These are phyloP conservation scores for Marchantia polymorpha DNA, from an alignment of 225 moss, liverwort and hornwort genomes.

Conservation along the genomic window DNA sequence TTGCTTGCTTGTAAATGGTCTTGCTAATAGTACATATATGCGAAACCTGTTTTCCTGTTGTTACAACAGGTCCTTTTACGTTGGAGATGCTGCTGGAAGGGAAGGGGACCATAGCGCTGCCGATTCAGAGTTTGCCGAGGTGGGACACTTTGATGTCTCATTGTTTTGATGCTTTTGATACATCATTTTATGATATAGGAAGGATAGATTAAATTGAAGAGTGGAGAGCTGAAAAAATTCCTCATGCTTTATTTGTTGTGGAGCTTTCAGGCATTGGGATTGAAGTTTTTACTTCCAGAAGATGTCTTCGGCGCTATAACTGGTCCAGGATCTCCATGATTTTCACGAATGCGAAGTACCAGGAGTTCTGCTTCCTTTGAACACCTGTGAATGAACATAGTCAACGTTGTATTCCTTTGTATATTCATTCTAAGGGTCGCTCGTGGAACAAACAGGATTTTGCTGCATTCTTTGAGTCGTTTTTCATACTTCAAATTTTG, in stretches of 20 bases:
- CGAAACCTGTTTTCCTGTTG: too few relatives aligned
- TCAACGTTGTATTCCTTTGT: neutral
- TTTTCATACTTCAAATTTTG: neutral
- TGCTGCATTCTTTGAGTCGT: neutral
- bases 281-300: constrained; percentile 79
- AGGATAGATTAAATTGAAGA: neutral
- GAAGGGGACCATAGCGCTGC: constrained; percentile 71
- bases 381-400: neutral
- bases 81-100: constrained; percentile 95
- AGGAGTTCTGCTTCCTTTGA: neutral
- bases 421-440: neutral
- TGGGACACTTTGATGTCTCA: constrained; percentile 15
- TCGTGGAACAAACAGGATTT: neutral
- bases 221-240: neutral
- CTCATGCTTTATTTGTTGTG: neutral
- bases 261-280: constrained; percentile 46
- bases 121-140: constrained; percentile 81
- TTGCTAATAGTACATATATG: too few relatives aligned
- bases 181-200: neutral
- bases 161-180: neutral
- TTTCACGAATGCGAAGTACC: neutral
- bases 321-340: neutral
- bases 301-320: constrained; percentile 44
- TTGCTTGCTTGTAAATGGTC: too few relatives aligned
- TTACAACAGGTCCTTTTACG: constrained; percentile 75